Percentiles rank a stretch among this genome's conserved stretches.
phyloP scores from a whole-genome alignment of 345 rosid species.

The Gossypium ekmanianum region DNA sequence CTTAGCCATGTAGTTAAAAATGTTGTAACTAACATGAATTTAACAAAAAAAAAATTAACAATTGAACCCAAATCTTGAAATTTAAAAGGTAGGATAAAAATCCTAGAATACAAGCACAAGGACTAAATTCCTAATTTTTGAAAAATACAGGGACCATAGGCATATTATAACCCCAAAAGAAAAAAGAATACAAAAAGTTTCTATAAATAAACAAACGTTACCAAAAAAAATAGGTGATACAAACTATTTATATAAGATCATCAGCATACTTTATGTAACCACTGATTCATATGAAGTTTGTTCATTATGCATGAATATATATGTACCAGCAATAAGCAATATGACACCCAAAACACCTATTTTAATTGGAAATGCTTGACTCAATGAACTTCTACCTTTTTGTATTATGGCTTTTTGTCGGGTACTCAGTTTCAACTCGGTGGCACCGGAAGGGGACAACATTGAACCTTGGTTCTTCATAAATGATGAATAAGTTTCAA shows the following conservation, averaged over 20 bases:
- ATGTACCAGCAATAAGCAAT: conserved; percentile 34
- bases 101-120: too few species aligned
- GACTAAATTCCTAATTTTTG: too few species aligned
- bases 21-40: too few species aligned
- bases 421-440: conserved; percentile 13
- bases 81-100: too few species aligned
- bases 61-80: too few species aligned
- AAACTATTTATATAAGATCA: neutral
- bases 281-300: conserved; percentile 18
- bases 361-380: conserved; percentile 26
- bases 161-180: too few species aligned
- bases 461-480: conserved; percentile 24
- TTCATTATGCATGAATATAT: conserved; percentile 24
- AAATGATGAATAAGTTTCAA: conserved; percentile 60
- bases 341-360: conserved; percentile 33
- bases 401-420: neutral
- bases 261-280: conserved; percentile 25
- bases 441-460: neutral
- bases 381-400: conserved; percentile 13
- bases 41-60: too few species aligned
- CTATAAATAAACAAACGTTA: too few species aligned
- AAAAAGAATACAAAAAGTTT: too few species aligned
- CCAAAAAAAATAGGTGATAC: neutral
- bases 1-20: too few species aligned
- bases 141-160: too few species aligned